Evolutionary conservation across 768 basidiomycete genomes (phyloP).

Genomic region (Boletus vinaceobasis): DNA sequence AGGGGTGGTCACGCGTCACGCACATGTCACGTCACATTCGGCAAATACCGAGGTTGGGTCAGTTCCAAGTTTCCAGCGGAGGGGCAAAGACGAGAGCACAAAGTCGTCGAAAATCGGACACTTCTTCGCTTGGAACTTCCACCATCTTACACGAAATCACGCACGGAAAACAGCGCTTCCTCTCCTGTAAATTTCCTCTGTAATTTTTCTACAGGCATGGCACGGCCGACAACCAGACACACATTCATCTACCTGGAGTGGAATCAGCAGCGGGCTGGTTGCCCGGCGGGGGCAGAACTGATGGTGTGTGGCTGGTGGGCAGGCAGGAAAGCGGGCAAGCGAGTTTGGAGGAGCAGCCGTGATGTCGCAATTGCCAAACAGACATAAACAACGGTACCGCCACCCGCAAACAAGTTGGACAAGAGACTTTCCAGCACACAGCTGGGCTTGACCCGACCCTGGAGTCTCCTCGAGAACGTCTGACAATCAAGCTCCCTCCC

Average conservation of each 20-base stretch:
- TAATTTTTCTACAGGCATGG: slow-evolving; percentile 2
- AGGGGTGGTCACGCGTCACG: slow-evolving; percentile 4
- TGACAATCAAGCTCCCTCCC: slow-evolving; percentile 22
- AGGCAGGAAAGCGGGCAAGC: slow-evolving; percentile 24
- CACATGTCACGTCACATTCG: slow-evolving; percentile 24
- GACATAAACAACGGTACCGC: slow-evolving; percentile 25
- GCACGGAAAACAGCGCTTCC: background rate
- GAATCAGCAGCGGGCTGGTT: background rate
- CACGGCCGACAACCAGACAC: background rate
- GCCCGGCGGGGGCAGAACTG: background rate
- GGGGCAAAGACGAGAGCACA: slow-evolving; percentile 19
- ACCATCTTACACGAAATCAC: slow-evolving; percentile 20
- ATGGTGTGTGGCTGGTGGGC: slow-evolving; percentile 15
- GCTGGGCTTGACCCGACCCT: slow-evolving; percentile 11
- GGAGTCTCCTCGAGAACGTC: slow-evolving; percentile 20
- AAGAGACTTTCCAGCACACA: slow-evolving; percentile 18
- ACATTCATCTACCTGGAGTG: background rate
- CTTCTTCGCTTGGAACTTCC: slow-evolving; percentile 34
- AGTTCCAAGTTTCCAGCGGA: slow-evolving; percentile 22
- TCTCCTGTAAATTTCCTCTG: slow-evolving; percentile 2
- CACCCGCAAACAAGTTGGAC: slow-evolving; percentile 31
- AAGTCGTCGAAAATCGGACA: slow-evolving; percentile 24
- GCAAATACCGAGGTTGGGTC: slow-evolving; percentile 24
- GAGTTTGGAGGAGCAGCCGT: slow-evolving; percentile 22
- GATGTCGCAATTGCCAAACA: slow-evolving; percentile 25